Conservation (phyloP, 2,329 filamentous ascomycete species). For the Talaromyces sp. region DNA sequence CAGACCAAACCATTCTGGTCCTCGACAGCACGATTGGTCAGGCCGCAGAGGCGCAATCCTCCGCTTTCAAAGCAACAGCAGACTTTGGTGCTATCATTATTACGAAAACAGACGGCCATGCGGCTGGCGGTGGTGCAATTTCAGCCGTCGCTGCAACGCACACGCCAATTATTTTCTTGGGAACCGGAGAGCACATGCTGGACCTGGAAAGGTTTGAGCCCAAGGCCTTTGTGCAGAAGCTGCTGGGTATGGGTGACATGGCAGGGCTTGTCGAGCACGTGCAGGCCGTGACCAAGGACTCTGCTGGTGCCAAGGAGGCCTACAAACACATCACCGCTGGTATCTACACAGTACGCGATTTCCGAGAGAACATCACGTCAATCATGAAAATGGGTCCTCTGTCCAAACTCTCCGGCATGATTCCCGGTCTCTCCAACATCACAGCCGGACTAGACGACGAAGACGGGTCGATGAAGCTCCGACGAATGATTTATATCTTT, state of each 20-base stretch:
- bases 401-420: constrained; percentile 98
- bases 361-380: constrained; percentile 90
- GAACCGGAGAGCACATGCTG: constrained; percentile 94
- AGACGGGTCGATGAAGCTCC: constrained; percentile 85
- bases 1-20: constrained; percentile 98
- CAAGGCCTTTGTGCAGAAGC: constrained; percentile 85
- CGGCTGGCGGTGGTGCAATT: constrained; percentile 92
- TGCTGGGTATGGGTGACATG: constrained; percentile 97
- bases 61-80: constrained; percentile 94
- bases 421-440: constrained; percentile 86
- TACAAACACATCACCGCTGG: constrained; percentile 98
- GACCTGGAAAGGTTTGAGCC: constrained; percentile 91
- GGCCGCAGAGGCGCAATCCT: constrained; percentile 86
- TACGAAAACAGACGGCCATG: constrained; percentile 95
- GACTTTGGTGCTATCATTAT: constrained; percentile 99
- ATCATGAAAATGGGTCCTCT: constrained; percentile 99
- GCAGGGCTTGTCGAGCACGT: constrained; percentile 93
- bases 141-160: constrained; percentile 94
- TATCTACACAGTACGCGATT: constrained; percentile 89
- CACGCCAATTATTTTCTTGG: constrained; percentile 95
- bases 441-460: constrained; percentile 97
- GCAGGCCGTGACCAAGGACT: constrained; percentile 88
- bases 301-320: constrained; percentile 73
- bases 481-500: constrained; percentile 98
- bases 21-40: constrained; percentile 95